Base-by-base conservation (phyloP, 2,329 filamentous ascomycete species). In the Fusarium fracticaudum region DNA sequence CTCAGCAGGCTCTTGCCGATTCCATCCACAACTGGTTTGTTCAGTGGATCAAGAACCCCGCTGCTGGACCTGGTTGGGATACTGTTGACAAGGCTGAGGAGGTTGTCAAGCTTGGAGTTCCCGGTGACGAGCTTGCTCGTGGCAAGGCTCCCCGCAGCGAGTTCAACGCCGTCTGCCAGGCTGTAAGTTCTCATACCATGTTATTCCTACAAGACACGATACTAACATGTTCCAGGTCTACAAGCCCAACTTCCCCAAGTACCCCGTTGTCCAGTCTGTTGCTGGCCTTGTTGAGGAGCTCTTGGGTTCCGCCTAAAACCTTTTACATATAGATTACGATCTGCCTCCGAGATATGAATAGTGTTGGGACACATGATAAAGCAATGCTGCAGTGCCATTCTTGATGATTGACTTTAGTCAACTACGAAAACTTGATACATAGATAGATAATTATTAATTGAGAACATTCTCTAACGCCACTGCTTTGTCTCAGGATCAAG, bases 21-120 rank as follows among this genome's bases (percentile, higher is more conserved):
- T 83, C 78, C 17, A 82, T 83, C 37, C 81, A 85, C 55, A 77
- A 80, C 55, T 85, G 83, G 83, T 84, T 86, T 33, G 83, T 86
- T 5, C 72, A 76, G 8, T 86, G 84, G 83, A 84, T 86, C 71
- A 86, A 85, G 78, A 80, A 85, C 70, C 84, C 84, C 0, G 65
- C 79, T 35, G 82, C 80, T 10, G 82, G 84, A 3, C 84, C 84
- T 41, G 84, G 84, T 26, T 86, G 84, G 84, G 76, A 78, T 17
- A 81, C 80, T 37, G 79, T 78, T 20, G 60, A 53, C 14, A n/a
- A 48, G 20, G 44, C 67, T 20, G 72, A 68, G 41, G 60, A 64
- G 24, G 12, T 77, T 33, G 73, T 63, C 26, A 77, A 77, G 69
- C 59, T 77, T 14, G 75, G 75, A 20, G 73, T 76, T 33, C 75